Base-by-base conservation (phyloP, 495 filamentous ascomycete genomes). In the Penicillium mononematosum region DNA sequence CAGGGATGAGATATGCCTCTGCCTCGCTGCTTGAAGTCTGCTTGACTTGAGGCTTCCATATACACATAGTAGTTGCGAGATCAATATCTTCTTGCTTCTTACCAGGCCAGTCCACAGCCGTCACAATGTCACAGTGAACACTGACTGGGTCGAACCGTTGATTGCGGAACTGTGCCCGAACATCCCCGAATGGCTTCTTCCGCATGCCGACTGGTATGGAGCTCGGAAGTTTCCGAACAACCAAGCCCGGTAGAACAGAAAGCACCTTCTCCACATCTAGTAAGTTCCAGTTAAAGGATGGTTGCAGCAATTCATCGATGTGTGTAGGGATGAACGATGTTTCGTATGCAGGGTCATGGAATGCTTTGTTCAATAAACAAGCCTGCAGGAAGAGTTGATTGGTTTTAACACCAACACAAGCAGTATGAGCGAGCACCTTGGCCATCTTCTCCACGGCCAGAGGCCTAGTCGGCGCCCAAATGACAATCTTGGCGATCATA, bases 401-500 rank as follows among this genome's bases (percentile, higher is more conserved):
- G 8, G 91, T 96, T 63, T 85, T 85, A 25, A 90, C 79, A 8
- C 91, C 91, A 10, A 88, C 90, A 17, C 95, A 83, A 67, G 93
- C 88, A 64, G 94, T 96, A 24, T 88, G 79, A 50, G 85, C 85
- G 9, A 96, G 73, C 4, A 90, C 90, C 10, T 79, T 69, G 53
- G 81, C 79, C 55, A 96, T 75, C 61, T 88, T 93, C 56, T 86
- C 81, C 48, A 96, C 83, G n/a, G 91, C 89, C 4, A 83, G 81
- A 60, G 86, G 79, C 24, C 92, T 76, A 52, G 85, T 83, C 12
- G 80, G 80, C 12, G 87, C 92, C 45, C 82, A 81, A 10, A 95
- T 90, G 45, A 96, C 93, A 49, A 96, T 81, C 71, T 96, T 96
- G 34, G 92, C 88, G 56, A 96, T 93, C 91, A 96, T 96, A 2